Evolutionary conservation across 805 yeast genomes (phyloP).

Genomic region (Ogataea methylovora): DNA sequence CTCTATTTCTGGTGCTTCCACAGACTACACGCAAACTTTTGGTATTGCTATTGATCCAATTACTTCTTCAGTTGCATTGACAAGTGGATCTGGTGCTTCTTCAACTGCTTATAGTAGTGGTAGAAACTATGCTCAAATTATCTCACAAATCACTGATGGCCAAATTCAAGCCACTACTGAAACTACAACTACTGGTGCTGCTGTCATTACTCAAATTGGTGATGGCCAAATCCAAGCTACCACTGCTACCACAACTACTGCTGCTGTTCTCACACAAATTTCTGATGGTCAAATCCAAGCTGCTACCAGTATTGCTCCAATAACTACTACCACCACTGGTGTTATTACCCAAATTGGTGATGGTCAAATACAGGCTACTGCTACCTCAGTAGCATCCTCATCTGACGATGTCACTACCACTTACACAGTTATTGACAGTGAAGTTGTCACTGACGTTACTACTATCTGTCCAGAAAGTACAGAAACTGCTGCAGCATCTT

Average conservation of each 20-base stretch:
- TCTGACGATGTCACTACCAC: neutral
- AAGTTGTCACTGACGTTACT: conserved; percentile 7
- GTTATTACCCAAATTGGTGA: conserved; percentile 28
- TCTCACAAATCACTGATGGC: conserved; percentile 31
- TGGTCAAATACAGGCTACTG: conserved; percentile 29
- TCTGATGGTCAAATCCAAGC: conserved; percentile 38
- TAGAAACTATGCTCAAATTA: conserved; percentile 26
- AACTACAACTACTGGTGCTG: conserved; percentile 31
- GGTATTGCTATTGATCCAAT: conserved; percentile 63
- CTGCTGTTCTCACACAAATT: conserved; percentile 36
- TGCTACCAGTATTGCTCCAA: conserved; percentile 8
- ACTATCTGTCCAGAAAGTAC: conserved; percentile 20
- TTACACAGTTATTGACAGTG: neutral
- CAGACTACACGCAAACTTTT: conserved; percentile 47
- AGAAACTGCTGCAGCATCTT: conserved; percentile 16
- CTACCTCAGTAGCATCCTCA: conserved; percentile 9
- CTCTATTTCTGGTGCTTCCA: conserved; percentile 41
- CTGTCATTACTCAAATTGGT: conserved; percentile 34
- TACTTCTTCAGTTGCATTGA: conserved; percentile 25
- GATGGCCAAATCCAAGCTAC: conserved; percentile 42
- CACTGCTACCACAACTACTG: conserved; percentile 24
- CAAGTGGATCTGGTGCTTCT: conserved; percentile 10
- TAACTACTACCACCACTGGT: conserved; percentile 11
- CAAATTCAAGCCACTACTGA: conserved; percentile 26
- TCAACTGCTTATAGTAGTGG: conserved; percentile 26